Conservation (phyloP, 352 stramenopile genomes). For the Globisporangium iwayamae region DNA sequence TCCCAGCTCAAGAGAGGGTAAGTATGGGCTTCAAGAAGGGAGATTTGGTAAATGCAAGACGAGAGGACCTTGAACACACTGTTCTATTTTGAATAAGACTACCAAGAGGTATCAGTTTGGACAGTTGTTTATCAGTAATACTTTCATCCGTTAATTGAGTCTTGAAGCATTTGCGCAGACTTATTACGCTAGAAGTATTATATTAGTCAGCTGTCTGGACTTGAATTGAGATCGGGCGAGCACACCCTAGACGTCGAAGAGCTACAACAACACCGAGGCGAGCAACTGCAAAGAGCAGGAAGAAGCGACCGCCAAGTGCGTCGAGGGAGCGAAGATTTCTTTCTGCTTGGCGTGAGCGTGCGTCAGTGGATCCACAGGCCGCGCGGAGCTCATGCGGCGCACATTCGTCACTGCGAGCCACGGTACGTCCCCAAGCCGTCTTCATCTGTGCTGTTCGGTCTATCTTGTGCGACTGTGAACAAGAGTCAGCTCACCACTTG, state of each 20-base stretch:
- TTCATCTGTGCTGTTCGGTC: neutral
- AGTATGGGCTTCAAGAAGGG: no score
- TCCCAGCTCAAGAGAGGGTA: no score
- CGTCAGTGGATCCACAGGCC: neutral
- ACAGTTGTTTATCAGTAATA: no score
- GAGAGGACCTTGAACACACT: neutral
- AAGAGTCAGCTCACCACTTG: neutral
- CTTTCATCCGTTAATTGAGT: no score
- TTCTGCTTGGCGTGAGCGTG: neutral
- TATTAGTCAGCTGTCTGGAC: no score
- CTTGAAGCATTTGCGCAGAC: no score
- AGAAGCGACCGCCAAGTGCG: neutral
- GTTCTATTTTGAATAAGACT: neutral
- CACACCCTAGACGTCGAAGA: constrained; percentile 5
- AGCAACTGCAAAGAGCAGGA: constrained; percentile 4
- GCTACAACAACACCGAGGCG: neutral
- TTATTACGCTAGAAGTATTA: no score
- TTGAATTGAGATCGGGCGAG: neutral
- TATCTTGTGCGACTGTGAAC: neutral
- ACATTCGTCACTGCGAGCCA: constrained; percentile 1
- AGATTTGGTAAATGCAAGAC: no score
- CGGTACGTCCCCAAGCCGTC: neutral
- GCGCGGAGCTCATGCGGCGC: constrained; percentile 5
- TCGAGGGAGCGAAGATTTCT: neutral
- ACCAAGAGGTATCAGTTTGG: neutral